A percentile compares a stretch with the other conserved stretches of the same genome.
phyloP scores from a whole-genome alignment of 768 basidiomycete species.

The Lactarius hengduanensis region DNA sequence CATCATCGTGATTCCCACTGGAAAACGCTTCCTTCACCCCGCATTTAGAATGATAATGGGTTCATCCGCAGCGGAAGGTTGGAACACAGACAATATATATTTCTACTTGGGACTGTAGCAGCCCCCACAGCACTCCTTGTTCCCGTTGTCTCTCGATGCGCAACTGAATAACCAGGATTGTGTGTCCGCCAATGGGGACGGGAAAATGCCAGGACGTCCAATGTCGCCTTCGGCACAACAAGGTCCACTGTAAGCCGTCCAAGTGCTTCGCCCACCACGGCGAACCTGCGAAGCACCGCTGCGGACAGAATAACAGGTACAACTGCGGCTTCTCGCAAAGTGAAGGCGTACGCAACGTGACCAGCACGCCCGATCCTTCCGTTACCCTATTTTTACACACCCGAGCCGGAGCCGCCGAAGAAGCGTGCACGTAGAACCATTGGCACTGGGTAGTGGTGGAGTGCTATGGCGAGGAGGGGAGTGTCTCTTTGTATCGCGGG shows the following conservation, averaged over 20 bases:
- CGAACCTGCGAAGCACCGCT: neutral
- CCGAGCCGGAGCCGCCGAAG: neutral
- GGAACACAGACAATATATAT: neutral
- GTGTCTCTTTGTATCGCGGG: neutral
- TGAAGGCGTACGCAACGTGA: neutral
- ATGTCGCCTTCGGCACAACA: neutral
- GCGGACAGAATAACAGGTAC: neutral
- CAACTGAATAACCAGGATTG: neutral
- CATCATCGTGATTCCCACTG: no score
- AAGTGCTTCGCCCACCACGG: neutral
- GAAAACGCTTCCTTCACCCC: neutral
- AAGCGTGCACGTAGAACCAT: neutral
- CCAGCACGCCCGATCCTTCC: no score
- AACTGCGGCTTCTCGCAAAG: neutral
- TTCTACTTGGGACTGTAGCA: neutral
- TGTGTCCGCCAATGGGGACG: neutral
- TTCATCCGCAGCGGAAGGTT: neutral
- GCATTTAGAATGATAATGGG: neutral
- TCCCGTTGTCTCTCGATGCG: neutral
- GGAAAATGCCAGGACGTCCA: neutral
- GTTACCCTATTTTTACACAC: neutral
- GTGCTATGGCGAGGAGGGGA: no score
- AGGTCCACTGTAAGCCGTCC: neutral
- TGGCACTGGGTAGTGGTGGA: no score
- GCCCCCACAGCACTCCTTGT: neutral